A percentile compares a stretch with the other conserved stretches of the same genome.
phyloP scores from a whole-genome alignment of 2,329 filamentous ascomycete species.

The Chaetomiaceae sp. region DNA sequence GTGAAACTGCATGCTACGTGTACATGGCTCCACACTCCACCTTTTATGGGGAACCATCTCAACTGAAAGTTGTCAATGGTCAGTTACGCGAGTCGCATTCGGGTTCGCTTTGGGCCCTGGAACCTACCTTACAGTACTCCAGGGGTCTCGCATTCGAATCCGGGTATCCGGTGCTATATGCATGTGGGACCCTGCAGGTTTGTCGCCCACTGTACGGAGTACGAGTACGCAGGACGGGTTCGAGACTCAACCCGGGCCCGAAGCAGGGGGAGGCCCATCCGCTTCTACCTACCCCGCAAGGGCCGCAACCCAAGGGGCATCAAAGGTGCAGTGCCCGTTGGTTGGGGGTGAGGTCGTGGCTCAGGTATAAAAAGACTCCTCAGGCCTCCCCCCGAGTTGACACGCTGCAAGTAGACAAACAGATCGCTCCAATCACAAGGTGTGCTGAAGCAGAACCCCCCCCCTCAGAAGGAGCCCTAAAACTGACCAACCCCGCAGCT shows the following conservation, averaged over 20 bases:
- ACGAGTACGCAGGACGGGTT: too few species aligned
- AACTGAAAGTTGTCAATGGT: too few species aligned
- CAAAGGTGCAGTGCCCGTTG: too few species aligned
- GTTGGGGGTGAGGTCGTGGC: too few species aligned
- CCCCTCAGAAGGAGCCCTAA: not conserved
- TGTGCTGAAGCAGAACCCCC: too few species aligned
- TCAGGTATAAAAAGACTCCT: not conserved
- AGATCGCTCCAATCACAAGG: not conserved
- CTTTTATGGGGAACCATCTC: too few species aligned
- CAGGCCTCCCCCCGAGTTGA: not conserved
- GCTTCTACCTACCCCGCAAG: too few species aligned
- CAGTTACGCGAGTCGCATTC: conserved; percentile 10
- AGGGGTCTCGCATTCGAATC: conserved; percentile 10
- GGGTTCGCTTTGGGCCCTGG: not conserved
- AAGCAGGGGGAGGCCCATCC: not conserved
- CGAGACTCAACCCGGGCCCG: too few species aligned
- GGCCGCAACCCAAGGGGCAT: not conserved
- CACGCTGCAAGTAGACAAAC: not conserved
- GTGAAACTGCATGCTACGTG: too few species aligned
- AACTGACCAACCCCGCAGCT: not conserved
- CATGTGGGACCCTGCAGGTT: not conserved
- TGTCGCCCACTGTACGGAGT: too few species aligned
- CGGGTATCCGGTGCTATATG: not conserved
- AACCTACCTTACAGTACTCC: not conserved
- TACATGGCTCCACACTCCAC: too few species aligned